Conservation (phyloP, 768 basidiomycete genomes). For the Lentinus tigrinus region DNA sequence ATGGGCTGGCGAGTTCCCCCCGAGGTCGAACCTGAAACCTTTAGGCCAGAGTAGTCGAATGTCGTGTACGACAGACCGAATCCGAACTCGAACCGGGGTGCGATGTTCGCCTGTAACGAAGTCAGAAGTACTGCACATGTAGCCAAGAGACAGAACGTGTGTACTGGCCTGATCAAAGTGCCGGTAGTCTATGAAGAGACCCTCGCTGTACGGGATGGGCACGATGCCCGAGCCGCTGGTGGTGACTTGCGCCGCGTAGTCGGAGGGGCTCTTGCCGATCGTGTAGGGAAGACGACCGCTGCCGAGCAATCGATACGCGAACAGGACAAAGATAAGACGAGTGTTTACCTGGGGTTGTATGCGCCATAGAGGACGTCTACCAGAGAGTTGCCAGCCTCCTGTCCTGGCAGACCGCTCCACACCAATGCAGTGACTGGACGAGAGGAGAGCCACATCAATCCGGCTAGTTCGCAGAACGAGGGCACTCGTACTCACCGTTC, state of each 20-base stretch:
- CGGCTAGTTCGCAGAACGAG: not conserved
- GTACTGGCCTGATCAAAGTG: conserved; percentile 38
- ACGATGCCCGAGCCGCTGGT: conserved; percentile 33
- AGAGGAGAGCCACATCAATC: not conserved
- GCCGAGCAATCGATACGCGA: not conserved
- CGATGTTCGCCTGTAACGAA: conserved; percentile 57
- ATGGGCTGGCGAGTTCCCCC: conserved; percentile 13
- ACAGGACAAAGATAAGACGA: not conserved
- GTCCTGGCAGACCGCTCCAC: conserved; percentile 61
- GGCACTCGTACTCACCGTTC: conserved; percentile 38
- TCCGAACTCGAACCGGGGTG: conserved; percentile 84
- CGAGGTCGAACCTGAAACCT: conserved; percentile 36
- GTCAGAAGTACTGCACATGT: not conserved
- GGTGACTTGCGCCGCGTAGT: conserved; percentile 48
- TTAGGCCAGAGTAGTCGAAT: conserved; percentile 69
- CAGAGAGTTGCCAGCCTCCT: conserved; percentile 73
- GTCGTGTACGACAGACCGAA: conserved; percentile 84
- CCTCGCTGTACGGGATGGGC: conserved; percentile 64
- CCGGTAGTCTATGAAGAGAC: conserved; percentile 34
- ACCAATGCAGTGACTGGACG: not conserved
- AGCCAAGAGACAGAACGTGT: no score
- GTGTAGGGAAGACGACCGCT: conserved; percentile 69
- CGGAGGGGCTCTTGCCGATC: conserved; percentile 56
- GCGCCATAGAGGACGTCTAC: conserved; percentile 76
- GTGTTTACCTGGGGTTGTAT: conserved; percentile 59